These are phyloP conservation scores for Colletotrichum limetticola DNA, from an alignment of 2,329 filamentous ascomycete genomes.

Conservation along the genomic window DNA sequence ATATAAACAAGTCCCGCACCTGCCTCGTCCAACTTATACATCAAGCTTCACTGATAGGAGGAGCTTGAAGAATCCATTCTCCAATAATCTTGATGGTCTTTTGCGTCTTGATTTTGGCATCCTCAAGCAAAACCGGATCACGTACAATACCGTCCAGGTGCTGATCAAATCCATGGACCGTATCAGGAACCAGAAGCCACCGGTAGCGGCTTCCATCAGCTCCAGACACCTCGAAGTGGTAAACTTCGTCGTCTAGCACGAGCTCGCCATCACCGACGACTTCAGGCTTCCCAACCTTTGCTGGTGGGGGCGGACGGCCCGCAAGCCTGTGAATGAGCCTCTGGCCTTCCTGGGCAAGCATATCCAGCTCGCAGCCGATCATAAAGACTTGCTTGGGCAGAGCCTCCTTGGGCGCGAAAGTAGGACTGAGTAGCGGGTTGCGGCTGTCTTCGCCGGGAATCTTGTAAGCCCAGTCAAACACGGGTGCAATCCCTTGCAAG, in stretches of 20 bases:
- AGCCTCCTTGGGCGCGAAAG: constrained; percentile 44
- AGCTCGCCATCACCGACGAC: constrained; percentile 36
- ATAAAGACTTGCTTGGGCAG: constrained; percentile 50
- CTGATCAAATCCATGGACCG: constrained; percentile 45
- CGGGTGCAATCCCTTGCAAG: constrained; percentile 34
- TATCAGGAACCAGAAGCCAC: constrained; percentile 48
- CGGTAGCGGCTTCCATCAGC: constrained; percentile 36
- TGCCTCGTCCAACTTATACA: too few species aligned
- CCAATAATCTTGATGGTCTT: constrained; percentile 41
- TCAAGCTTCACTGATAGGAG: constrained; percentile 7
- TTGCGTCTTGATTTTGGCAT: constrained; percentile 40
- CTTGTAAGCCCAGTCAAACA: constrained; percentile 48
- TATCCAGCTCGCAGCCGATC: constrained; percentile 50
- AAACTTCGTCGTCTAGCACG: constrained; percentile 43
- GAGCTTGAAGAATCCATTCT: constrained; percentile 39
- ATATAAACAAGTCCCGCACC: background rate
- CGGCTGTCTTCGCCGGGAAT: constrained; percentile 40
- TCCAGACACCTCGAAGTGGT: constrained; percentile 39
- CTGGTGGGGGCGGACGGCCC: constrained; percentile 42
- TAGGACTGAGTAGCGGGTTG: constrained; percentile 48
- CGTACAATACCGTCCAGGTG: constrained; percentile 31
- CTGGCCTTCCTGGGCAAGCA: constrained; percentile 53
- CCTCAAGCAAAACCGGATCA: constrained; percentile 38
- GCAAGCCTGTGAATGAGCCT: constrained; percentile 48
- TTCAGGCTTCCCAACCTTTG: constrained; percentile 43